These are phyloP conservation scores for Neurospora cerealis DNA, from an alignment of 495 filamentous ascomycete species.

Conservation along the genomic window DNA sequence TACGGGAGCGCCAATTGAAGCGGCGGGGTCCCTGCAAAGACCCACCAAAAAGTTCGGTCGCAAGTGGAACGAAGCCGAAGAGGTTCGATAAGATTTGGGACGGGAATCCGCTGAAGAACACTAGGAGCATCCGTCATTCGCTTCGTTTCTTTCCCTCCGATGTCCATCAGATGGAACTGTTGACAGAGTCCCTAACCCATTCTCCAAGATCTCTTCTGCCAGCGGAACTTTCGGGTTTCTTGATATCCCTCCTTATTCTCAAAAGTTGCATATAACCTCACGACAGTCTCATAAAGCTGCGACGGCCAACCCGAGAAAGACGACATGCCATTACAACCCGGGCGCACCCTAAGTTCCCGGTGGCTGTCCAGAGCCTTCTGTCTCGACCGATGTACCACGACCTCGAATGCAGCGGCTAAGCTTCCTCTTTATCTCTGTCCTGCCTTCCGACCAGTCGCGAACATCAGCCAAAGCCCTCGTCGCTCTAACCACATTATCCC, in stretches of 20 bases:
- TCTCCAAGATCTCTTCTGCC: background rate
- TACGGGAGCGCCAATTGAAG: background rate
- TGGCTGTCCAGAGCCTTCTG: constrained; percentile 33
- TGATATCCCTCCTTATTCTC: background rate
- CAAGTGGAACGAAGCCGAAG: background rate
- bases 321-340: constrained; percentile 13
- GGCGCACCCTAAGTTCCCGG: constrained; percentile 18
- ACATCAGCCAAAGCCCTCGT: background rate
- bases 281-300: background rate
- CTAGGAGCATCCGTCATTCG: background rate
- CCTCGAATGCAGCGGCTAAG: constrained; percentile 9
- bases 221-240: background rate
- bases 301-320: background rate
- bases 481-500: constrained; percentile 12
- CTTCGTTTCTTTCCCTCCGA: background rate
- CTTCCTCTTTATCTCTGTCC: constrained; percentile 37
- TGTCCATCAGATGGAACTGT: background rate
- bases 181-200: background rate
- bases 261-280: background rate
- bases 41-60: background rate
- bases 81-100: background rate
- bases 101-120: background rate
- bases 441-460: constrained; percentile 13
- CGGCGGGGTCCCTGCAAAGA: background rate
- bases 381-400: constrained; percentile 22